Evolutionary conservation across 176 grass and related monocot species (phyloP).

Genomic region (Eremochloa ophiuroides): DNA sequence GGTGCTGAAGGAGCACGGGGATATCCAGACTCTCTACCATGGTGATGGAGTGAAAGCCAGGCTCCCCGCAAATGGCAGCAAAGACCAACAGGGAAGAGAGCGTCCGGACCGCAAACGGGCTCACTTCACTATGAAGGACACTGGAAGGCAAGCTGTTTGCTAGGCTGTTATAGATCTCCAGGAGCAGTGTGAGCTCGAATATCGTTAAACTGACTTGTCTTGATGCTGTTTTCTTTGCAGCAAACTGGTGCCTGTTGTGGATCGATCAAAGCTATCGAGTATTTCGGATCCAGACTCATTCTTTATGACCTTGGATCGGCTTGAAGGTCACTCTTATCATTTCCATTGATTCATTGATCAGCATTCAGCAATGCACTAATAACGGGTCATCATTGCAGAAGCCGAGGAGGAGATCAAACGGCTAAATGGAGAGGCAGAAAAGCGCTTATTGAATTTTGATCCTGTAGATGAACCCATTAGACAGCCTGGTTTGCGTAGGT

Average conservation of each 20-base stretch:
- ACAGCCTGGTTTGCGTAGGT: constrained; percentile 36
- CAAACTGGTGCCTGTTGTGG: constrained; percentile 18
- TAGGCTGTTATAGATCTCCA: background rate
- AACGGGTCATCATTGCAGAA: constrained; percentile 37
- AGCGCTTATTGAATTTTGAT: constrained; percentile 11
- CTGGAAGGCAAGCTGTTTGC: constrained; percentile 27
- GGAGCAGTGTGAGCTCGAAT: background rate
- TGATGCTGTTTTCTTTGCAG: constrained; percentile 43
- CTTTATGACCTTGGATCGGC: constrained; percentile 22
- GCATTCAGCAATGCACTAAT: constrained; percentile 15
- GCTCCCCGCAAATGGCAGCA: constrained; percentile 2
- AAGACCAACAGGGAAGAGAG: constrained; percentile 30
- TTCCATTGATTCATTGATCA: constrained; percentile 1
- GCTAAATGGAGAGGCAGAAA: constrained; percentile 30
- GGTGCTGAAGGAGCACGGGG: constrained; percentile 6
- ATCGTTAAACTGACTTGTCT: background rate
- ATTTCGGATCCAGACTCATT: constrained; percentile 44
- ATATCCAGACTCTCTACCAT: constrained; percentile 19
- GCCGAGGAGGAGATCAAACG: constrained; percentile 44
- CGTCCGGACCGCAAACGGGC: constrained; percentile 32
- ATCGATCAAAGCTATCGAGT: constrained; percentile 23
- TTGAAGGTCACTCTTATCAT: constrained; percentile 46
- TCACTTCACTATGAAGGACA: constrained; percentile 32
- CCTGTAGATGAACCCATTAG: constrained; percentile 10
- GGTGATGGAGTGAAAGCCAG: background rate